These are phyloP conservation scores for Phaeotremella fagi DNA, from an alignment of 768 basidiomycete genomes.

Conservation along the genomic window DNA sequence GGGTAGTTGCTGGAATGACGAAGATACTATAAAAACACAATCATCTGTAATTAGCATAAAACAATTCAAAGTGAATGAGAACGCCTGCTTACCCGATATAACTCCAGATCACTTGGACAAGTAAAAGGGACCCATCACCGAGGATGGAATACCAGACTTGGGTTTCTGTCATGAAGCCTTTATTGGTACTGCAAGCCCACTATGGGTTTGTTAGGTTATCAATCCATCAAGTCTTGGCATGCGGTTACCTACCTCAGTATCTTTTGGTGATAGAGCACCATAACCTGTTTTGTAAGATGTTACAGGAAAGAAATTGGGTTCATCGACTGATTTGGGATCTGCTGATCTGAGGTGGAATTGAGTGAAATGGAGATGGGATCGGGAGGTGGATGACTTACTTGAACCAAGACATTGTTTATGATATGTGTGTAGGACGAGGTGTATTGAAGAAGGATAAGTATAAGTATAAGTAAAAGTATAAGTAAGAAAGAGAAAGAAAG, in stretches of 20 bases:
- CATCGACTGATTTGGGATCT: slow-evolving; percentile 4
- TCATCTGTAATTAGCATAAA: neutral
- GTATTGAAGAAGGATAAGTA: no score
- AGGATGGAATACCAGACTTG: slow-evolving; percentile 79
- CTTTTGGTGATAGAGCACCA: slow-evolving; percentile 34
- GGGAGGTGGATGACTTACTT: no score
- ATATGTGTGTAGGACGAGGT: no score
- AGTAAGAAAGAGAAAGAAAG: no score
- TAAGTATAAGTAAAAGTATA: no score
- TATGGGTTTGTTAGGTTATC: slow-evolving; percentile 33
- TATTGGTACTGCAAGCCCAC: slow-evolving; percentile 66
- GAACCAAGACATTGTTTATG: no score
- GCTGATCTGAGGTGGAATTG: neutral
- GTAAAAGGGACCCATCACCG: slow-evolving; percentile 70
- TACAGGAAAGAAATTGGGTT: slow-evolving; percentile 73
- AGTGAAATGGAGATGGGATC: no score
- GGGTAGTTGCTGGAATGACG: slow-evolving; percentile 88
- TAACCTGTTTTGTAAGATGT: slow-evolving; percentile 51
- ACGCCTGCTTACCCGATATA: slow-evolving; percentile 66
- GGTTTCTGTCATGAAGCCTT: slow-evolving; percentile 84
- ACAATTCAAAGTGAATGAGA: neutral
- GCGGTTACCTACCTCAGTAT: slow-evolving; percentile 50
- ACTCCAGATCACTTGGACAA: slow-evolving; percentile 84
- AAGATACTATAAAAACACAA: slow-evolving; percentile 51
- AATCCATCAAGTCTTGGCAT: slow-evolving; percentile 56